phyloP scores from a whole-genome alignment of 2,329 filamentous ascomycete species.

The Byssochlamys sp. region DNA sequence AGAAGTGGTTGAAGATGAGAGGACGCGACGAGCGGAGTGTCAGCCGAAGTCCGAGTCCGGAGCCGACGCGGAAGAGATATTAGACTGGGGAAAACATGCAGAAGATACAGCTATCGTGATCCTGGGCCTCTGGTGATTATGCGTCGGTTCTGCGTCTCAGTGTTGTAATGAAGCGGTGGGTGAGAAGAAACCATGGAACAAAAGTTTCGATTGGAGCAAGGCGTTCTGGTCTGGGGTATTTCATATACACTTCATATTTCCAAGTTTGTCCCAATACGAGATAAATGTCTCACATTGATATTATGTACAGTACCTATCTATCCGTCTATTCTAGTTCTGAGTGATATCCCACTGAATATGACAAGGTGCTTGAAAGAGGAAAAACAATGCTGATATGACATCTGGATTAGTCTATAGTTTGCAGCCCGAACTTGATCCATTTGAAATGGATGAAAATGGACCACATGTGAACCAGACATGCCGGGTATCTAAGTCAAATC shows the following conservation, averaged over 20 bases:
- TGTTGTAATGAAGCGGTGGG: not conserved
- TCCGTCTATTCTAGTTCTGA: not conserved
- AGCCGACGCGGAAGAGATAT: constrained; percentile 65
- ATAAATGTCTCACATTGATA: not conserved
- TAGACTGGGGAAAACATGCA: constrained; percentile 28
- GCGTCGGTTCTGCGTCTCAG: not conserved
- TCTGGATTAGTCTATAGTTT: not conserved
- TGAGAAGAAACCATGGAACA: not conserved
- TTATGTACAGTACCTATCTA: not conserved
- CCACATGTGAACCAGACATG: not conserved
- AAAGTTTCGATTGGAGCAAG: not conserved
- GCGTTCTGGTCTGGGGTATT: not conserved
- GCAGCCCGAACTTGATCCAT: not conserved
- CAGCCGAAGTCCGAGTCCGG: constrained; percentile 73
- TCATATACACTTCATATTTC: not conserved
- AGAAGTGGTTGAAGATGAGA: constrained; percentile 86
- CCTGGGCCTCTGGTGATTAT: not conserved
- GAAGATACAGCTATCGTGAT: not conserved
- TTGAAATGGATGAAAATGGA: not conserved
- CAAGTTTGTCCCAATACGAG: not conserved
- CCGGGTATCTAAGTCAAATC: too few relatives aligned
- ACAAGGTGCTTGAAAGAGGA: not conserved
- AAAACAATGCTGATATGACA: not conserved
- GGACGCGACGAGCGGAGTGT: constrained; percentile 76
- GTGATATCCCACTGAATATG: not conserved